Percentiles rank a stretch among this genome's conserved stretches.
Conservation (phyloP, 257 asterid species). For the Penstemon eatonii region DNA sequence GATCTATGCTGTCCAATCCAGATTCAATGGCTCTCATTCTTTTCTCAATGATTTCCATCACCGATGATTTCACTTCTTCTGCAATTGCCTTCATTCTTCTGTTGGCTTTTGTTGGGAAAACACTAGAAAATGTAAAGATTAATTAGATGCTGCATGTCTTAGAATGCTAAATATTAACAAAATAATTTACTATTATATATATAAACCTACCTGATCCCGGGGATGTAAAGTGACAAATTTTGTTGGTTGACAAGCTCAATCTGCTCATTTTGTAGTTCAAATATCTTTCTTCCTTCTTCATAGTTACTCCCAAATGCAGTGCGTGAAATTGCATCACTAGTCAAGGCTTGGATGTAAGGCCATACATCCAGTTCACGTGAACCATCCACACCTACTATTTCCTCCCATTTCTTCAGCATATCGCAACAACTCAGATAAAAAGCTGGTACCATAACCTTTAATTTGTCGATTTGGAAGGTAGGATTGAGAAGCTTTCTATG, state of each 20-base stretch:
- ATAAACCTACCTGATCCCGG: constrained; percentile 21
- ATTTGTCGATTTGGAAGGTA: constrained; percentile 31
- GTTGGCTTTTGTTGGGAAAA: constrained; percentile 27
- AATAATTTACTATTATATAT: no score
- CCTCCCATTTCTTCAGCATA: constrained; percentile 19
- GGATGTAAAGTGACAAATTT: constrained; percentile 1
- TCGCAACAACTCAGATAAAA: constrained; percentile 8
- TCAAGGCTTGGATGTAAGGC: constrained; percentile 25
- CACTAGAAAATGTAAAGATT: neutral
- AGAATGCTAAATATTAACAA: no score
- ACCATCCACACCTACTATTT: neutral
- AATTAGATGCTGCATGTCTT: no score
- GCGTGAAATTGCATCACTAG: constrained; percentile 28
- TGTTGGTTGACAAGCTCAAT: neutral
- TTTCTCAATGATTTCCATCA: constrained; percentile 20
- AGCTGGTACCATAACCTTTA: constrained; percentile 36
- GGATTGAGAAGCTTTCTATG: constrained; percentile 37
- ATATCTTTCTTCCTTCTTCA: constrained; percentile 25
- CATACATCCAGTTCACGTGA: constrained; percentile 23
- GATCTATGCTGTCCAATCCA: constrained; percentile 9
- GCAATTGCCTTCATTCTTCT: constrained; percentile 27
- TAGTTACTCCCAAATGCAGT: neutral
- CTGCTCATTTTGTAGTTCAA: constrained; percentile 24
- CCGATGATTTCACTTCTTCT: constrained; percentile 15
- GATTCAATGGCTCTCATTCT: constrained; percentile 21